Conservation (phyloP, 768 basidiomycete genomes). For the Leccinum broughii region DNA sequence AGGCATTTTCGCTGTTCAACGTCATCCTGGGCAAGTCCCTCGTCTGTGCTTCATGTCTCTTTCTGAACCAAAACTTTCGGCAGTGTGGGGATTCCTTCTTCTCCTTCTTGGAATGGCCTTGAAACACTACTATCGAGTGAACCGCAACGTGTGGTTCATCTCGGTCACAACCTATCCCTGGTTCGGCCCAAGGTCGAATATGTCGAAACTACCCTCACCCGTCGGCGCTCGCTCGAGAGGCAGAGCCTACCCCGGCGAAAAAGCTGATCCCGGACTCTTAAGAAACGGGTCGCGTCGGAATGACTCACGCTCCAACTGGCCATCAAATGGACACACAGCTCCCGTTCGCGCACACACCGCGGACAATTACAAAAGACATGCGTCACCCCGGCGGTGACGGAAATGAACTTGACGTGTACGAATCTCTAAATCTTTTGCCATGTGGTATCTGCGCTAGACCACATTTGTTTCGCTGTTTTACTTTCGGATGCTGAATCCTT, state of each 20-base stretch:
- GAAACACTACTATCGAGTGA: conserved; percentile 43
- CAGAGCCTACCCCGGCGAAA: conserved; percentile 31
- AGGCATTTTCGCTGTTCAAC: conserved; percentile 76
- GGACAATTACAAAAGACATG: conserved; percentile 42
- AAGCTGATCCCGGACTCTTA: conserved; percentile 26
- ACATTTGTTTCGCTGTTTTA: conserved; percentile 1
- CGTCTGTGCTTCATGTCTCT: neutral
- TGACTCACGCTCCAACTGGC: conserved; percentile 21
- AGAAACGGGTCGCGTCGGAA: conserved; percentile 22
- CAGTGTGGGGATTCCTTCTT: conserved; percentile 51
- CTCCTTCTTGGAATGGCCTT: conserved; percentile 46
- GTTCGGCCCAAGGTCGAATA: conserved; percentile 50
- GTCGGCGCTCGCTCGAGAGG: conserved; percentile 39
- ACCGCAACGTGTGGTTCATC: conserved; percentile 61
- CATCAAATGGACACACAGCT: conserved; percentile 20
- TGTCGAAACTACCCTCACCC: conserved; percentile 45
- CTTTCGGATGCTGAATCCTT: conserved; percentile 9
- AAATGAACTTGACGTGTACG: conserved; percentile 10
- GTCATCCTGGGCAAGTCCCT: conserved; percentile 59
- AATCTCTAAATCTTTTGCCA: conserved; percentile 4
- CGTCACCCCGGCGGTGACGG: conserved; percentile 47
- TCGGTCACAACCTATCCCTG: conserved; percentile 73
- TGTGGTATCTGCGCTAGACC: conserved; percentile 15
- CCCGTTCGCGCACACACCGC: conserved; percentile 30
- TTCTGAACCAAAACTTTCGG: conserved; percentile 20